phyloP scores from a whole-genome alignment of 2,329 filamentous ascomycete species.

The Tricladium varicosporioides region DNA sequence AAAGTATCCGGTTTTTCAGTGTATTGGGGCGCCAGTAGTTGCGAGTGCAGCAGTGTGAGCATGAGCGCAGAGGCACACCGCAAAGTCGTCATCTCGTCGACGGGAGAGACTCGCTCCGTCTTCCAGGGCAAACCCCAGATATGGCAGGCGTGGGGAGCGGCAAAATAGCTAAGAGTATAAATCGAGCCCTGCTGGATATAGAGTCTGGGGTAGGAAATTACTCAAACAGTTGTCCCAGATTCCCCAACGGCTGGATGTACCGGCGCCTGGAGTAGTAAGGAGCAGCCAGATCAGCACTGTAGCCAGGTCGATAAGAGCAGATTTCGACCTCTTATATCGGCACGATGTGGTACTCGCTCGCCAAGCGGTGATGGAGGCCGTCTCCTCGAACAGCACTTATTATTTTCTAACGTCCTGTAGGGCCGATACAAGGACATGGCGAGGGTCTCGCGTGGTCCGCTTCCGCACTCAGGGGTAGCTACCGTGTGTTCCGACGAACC shows the following conservation, averaged over 20 bases:
- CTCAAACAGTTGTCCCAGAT: conserved; percentile 1
- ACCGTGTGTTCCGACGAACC: neutral
- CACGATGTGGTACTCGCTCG: conserved; percentile 6
- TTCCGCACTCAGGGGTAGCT: neutral
- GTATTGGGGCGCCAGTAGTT: neutral
- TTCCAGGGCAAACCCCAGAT: neutral
- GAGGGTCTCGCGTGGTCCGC: conserved; percentile 5
- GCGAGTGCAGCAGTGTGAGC: neutral
- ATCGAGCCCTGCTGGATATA: neutral
- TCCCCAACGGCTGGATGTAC: neutral
- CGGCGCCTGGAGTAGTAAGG: neutral
- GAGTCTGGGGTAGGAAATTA: conserved; percentile 6
- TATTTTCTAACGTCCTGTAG: conserved; percentile 3
- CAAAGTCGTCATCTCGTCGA: neutral
- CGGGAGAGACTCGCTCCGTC: conserved; percentile 6
- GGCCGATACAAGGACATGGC: conserved; percentile 10
- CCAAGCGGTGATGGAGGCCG: too few species aligned
- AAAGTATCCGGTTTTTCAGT: neutral
- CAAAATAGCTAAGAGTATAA: conserved; percentile 4
- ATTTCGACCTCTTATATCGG: conserved; percentile 21
- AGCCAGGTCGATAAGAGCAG: conserved; percentile 5
- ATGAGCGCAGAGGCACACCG: neutral
- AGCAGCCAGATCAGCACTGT: neutral
- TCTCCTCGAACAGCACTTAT: too few species aligned
- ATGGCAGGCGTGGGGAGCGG: conserved; percentile 6